A percentile compares a stretch with the other conserved stretches of the same genome.
Conservation (phyloP, 495 filamentous ascomycete species). For the Tuber calosporum region DNA sequence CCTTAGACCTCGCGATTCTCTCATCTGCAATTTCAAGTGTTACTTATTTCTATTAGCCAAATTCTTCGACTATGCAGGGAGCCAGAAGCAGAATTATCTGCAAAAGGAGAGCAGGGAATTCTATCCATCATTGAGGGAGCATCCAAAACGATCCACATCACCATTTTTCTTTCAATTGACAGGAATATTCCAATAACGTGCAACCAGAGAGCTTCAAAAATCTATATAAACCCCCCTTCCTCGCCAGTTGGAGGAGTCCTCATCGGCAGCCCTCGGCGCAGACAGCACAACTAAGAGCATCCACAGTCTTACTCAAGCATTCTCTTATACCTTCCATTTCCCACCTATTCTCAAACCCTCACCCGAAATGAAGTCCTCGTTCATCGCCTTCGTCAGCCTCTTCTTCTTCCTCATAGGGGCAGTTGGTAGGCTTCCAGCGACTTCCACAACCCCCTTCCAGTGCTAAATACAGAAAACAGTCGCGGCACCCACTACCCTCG, state of each 20-base stretch:
- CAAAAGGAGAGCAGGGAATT: neutral
- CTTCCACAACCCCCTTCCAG: neutral
- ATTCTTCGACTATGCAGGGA: neutral
- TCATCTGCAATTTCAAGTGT: neutral
- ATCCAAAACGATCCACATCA: neutral
- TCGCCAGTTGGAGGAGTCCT: neutral
- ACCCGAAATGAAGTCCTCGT: neutral
- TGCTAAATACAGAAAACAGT: neutral
- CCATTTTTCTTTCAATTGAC: neutral
- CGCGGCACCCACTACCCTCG: neutral
- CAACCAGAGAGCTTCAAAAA: neutral
- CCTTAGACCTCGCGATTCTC: neutral
- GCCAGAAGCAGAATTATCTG: neutral
- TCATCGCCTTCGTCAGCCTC: neutral
- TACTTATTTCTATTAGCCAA: neutral
- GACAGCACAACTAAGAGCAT: neutral
- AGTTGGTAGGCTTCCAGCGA: neutral
- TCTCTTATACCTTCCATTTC: neutral
- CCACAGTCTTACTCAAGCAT: neutral
- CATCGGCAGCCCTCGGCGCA: neutral
- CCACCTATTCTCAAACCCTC: neutral
- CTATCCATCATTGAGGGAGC: neutral
- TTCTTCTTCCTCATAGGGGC: neutral
- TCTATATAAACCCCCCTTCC: neutral
- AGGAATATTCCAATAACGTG: neutral